These are phyloP conservation scores for Schwanniomyces pseudopolymorphus DNA, from an alignment of 805 yeast genomes.

Conservation along the genomic window DNA sequence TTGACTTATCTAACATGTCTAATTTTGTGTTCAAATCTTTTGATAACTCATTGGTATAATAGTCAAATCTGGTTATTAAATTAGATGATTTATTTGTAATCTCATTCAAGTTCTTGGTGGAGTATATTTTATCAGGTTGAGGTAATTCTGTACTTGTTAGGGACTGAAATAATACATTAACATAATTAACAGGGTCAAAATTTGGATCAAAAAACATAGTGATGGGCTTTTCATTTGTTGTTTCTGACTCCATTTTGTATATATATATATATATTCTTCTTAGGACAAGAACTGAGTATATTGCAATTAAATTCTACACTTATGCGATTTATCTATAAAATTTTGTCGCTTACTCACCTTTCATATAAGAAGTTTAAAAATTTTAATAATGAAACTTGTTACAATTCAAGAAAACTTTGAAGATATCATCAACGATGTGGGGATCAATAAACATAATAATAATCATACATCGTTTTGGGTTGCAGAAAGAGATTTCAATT, in stretches of 20 bases:
- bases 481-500: slow-evolving; percentile 24
- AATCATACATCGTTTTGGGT: slow-evolving; percentile 44
- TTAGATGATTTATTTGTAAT: slow-evolving; percentile 50
- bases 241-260: not conserved
- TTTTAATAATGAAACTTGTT: slow-evolving; percentile 17
- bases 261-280: too few species aligned
- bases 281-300: not conserved
- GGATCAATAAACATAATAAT: slow-evolving; percentile 11
- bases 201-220: slow-evolving; percentile 69
- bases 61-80: slow-evolving; percentile 59
- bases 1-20: slow-evolving; percentile 44
- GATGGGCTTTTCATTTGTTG: slow-evolving; percentile 38
- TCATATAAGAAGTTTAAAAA: too few species aligned
- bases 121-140: slow-evolving; percentile 10
- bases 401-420: slow-evolving; percentile 47
- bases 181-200: slow-evolving; percentile 62
- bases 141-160: slow-evolving; percentile 17
- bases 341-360: not conserved
- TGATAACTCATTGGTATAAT: slow-evolving; percentile 58
- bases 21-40: slow-evolving; percentile 48
- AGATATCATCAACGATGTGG: slow-evolving; percentile 43
- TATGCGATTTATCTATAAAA: not conserved
- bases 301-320: not conserved
- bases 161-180: slow-evolving; percentile 58
- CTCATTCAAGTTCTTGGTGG: slow-evolving; percentile 31